These are phyloP conservation scores for Suhomyces vadensis DNA, from an alignment of 805 yeast genomes.

Conservation along the genomic window DNA sequence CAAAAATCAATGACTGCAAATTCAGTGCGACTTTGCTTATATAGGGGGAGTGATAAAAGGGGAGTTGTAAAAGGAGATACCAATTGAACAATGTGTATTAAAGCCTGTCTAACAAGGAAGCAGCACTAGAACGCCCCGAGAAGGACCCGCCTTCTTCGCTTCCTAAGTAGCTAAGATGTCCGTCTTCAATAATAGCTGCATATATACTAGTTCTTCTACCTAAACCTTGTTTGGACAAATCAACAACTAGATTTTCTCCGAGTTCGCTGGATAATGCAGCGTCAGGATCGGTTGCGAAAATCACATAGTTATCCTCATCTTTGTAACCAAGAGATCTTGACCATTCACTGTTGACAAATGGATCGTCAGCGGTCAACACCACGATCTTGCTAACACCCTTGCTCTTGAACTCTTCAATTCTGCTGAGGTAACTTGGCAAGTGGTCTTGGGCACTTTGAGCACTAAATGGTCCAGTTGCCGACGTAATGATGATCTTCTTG, in stretches of 20 bases:
- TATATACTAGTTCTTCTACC: constrained; percentile 14
- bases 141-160: constrained; percentile 21
- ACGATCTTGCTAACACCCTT: constrained; percentile 16
- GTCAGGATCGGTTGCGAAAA: constrained; percentile 17
- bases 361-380: constrained; percentile 15
- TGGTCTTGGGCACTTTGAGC: constrained; percentile 12
- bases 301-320: constrained; percentile 14
- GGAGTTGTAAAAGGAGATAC: no score
- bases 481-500: constrained; percentile 14
- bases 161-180: constrained; percentile 20
- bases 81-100: no score
- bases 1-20: not conserved
- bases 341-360: constrained; percentile 14
- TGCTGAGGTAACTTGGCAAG: constrained; percentile 14
- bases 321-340: constrained; percentile 11
- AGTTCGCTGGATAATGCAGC: constrained; percentile 12
- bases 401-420: constrained; percentile 14
- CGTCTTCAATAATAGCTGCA: constrained; percentile 20
- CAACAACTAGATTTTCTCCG: constrained; percentile 14
- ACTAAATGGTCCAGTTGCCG: constrained; percentile 14
- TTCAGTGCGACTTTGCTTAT: no score
- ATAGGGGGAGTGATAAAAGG: no score
- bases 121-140: constrained; percentile 26
- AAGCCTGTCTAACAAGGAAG: constrained; percentile 21
- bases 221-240: constrained; percentile 8